Base-by-base conservation (phyloP, 805 yeast genomes). In the Starmera quercuum region DNA sequence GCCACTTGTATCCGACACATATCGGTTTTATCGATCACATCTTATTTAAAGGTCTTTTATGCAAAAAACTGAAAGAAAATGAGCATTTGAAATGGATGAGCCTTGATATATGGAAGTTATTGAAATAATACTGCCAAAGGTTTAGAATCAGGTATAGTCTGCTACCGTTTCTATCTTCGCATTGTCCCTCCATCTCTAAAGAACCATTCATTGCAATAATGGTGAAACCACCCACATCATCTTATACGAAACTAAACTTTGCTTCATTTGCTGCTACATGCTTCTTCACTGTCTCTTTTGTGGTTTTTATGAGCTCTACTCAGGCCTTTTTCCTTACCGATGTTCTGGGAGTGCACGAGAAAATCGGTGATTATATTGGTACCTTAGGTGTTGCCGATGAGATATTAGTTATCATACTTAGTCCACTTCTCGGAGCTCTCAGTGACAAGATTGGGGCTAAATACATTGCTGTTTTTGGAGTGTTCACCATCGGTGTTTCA, bases 381-480 rank as follows among this genome's bases (percentile, higher is more conserved):
- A 55, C 65, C 3, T 47, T 73, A 20, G 73, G 75, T 1, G 68
- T 76, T 27, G 68, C 66, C 13, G 87, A 80, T 49, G 87, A 81
- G 49, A 37, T 78, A 8, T 55, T 73, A 0, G 63, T 75, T 5
- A 68, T 80, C 32, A 30, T 64, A 0, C 44, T 66, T 13, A 68
- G 82, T 10, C 87, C 88, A 0, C 53, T 78, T 16, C 56, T 78
- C 41, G 90, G 88, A 4, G 71, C 80, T 0, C 46, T 75, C 19
- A 66, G 75, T 42, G 88, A 81, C 47, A 67, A 69, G 42, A 54
- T 78, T 32, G 86, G 86, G 5, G 62, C 85, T 2, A 66, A 78
- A 36, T 56, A 72, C 17, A 64, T 78, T 19, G 68, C 68, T 29
- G 53, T 65, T 10, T 38, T 49, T 4, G 77, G 84, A 10, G 66